A percentile compares a stretch with the other conserved stretches of the same genome.
Evolutionary conservation across 768 basidiomycete genomes (phyloP).

Genomic region (Pleurotus citrinopileatus): DNA sequence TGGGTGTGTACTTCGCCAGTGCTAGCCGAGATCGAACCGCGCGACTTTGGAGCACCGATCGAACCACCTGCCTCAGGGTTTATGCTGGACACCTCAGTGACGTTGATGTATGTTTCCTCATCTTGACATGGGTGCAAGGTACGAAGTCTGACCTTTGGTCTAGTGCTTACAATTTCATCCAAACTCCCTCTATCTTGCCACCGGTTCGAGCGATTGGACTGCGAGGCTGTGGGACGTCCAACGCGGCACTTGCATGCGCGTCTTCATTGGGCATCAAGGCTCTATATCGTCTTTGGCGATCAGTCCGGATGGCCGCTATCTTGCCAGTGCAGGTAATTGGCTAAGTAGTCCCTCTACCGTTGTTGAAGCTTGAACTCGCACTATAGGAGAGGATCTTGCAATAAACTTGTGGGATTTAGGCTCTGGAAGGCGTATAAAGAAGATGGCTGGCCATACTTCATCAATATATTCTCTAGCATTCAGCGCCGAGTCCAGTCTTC

Average conservation of each 20-base stretch:
- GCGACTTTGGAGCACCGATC: constrained; percentile 93
- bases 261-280: constrained; percentile 95
- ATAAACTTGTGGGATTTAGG: constrained; percentile 97
- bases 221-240: constrained; percentile 99
- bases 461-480: constrained; percentile 91
- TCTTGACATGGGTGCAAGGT: no score
- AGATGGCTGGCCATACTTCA: constrained; percentile 91
- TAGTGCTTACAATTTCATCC: constrained; percentile 97
- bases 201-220: constrained; percentile 95
- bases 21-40: constrained; percentile 94
- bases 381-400: constrained; percentile 79
- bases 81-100: constrained; percentile 97
- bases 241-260: constrained; percentile 86
- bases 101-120: constrained; percentile 75
- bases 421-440: constrained; percentile 92
- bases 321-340: constrained; percentile 79
- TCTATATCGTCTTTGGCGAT: constrained; percentile 82
- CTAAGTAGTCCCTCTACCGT: not conserved
- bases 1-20: constrained; percentile 98
- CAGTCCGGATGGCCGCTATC: constrained; percentile 90
- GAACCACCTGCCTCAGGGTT: constrained; percentile 80
- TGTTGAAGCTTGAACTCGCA: not conserved
- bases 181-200: constrained; percentile 95
- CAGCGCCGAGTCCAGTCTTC: constrained; percentile 85
- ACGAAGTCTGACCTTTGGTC: constrained; percentile 5